Conservation (phyloP, 2,329 filamentous ascomycete species). For the Anthostomella pinea region DNA sequence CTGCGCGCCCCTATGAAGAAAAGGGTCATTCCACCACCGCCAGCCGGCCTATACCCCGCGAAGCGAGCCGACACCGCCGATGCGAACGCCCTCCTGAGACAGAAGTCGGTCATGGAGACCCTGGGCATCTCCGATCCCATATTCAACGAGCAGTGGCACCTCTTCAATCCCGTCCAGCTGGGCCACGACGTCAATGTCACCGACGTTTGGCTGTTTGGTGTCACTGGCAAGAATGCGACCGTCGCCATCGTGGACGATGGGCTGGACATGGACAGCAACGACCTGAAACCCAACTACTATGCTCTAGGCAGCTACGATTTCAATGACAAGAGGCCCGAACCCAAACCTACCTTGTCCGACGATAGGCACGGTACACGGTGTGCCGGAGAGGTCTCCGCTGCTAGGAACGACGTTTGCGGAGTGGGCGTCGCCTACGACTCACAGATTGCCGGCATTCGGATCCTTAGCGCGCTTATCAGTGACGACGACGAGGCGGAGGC, state of each 20-base stretch:
- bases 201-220: conserved; percentile 82
- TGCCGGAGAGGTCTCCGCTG: conserved; percentile 89
- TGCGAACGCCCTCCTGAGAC: conserved; percentile 51
- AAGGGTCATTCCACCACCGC: conserved; percentile 43
- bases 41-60: conserved; percentile 24
- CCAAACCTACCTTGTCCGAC: conserved; percentile 76
- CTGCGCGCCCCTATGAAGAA: conserved; percentile 52
- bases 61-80: conserved; percentile 28
- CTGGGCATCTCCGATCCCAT: conserved; percentile 86
- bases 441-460: conserved; percentile 86
- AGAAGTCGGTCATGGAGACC: conserved; percentile 57
- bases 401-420: conserved; percentile 88
- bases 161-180: conserved; percentile 75
- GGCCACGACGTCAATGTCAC: conserved; percentile 98
- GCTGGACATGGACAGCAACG: conserved; percentile 90
- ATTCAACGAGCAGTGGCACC: conserved; percentile 92
- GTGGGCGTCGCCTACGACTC: conserved; percentile 94
- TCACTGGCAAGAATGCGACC: conserved; percentile 84
- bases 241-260: conserved; percentile 96
- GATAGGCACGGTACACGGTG: conserved; percentile 92
- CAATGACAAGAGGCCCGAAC: conserved; percentile 78
- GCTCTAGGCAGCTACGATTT: conserved; percentile 92
- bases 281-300: conserved; percentile 92
- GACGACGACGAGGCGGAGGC: conserved; percentile 90
- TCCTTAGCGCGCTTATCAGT: conserved; percentile 84